Evolutionary conservation across 2,329 filamentous ascomycete species (phyloP).

Genomic region (Fusarium sp.): DNA sequence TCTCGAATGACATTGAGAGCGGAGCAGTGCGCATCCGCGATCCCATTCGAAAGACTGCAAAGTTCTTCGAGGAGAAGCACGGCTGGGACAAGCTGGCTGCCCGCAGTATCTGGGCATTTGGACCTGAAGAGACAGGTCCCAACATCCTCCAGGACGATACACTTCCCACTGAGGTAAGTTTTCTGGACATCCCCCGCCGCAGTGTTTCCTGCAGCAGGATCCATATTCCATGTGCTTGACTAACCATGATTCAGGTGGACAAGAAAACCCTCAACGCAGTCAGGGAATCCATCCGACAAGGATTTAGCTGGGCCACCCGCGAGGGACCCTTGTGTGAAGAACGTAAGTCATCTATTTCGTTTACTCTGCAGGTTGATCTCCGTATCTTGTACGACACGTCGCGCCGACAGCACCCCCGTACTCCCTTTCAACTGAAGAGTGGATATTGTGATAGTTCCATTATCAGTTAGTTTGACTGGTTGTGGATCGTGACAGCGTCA

Average conservation of each 20-base stretch:
- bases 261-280: constrained; percentile 89
- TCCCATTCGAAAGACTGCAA: constrained; percentile 90
- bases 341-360: constrained; percentile 68
- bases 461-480: constrained; percentile 22
- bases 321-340: constrained; percentile 98
- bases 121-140: constrained; percentile 91
- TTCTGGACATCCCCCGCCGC: background rate
- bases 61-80: constrained; percentile 97
- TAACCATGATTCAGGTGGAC: constrained; percentile 71
- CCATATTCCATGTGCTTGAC: constrained; percentile 11
- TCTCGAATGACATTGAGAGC: constrained; percentile 92
- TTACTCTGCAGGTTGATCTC: constrained; percentile 11
- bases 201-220: background rate
- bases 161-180: constrained; percentile 80
- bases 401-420: constrained; percentile 11
- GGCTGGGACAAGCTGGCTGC: constrained; percentile 96
- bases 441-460: constrained; percentile 16
- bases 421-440: constrained; percentile 36
- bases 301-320: constrained; percentile 94
- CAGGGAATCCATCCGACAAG: constrained; percentile 92
- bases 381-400: constrained; percentile 8
- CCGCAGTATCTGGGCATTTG: constrained; percentile 98
- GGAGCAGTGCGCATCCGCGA: constrained; percentile 93
- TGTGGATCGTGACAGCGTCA: constrained; percentile 35
- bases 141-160: constrained; percentile 99